Conservation (phyloP, 2,329 filamentous ascomycete genomes). For the Rhynchosporium graminicola region DNA sequence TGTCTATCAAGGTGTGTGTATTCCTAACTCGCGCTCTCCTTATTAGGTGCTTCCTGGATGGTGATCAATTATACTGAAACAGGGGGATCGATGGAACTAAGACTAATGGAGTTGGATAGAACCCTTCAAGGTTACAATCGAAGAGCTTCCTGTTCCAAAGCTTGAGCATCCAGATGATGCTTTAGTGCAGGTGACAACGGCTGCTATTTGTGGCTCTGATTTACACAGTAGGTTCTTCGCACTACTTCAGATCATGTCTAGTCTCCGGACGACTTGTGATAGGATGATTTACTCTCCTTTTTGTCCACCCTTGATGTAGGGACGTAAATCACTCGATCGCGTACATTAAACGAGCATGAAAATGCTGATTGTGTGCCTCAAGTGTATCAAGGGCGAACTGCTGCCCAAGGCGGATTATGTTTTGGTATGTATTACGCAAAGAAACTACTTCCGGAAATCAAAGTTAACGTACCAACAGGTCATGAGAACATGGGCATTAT, state of each 20-base stretch:
- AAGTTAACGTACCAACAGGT: slow-evolving; percentile 61
- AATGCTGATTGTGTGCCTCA: neutral
- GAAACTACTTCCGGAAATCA: slow-evolving; percentile 42
- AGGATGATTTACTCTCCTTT: neutral
- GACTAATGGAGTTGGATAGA: slow-evolving; percentile 24
- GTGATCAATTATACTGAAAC: neutral
- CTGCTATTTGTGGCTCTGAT: slow-evolving; percentile 31
- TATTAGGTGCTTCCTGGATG: neutral
- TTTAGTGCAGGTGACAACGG: slow-evolving; percentile 49
- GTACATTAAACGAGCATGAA: neutral
- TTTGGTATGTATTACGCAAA: slow-evolving; percentile 49
- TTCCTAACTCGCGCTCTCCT: neutral
- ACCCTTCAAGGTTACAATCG: slow-evolving; percentile 53
- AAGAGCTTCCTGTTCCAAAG: slow-evolving; percentile 58
- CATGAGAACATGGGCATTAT: slow-evolving; percentile 86
- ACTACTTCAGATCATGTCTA: neutral
- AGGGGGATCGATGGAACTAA: slow-evolving; percentile 1
- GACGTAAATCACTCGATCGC: no score
- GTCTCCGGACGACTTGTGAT: neutral
- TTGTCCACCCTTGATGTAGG: neutral
- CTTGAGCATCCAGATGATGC: slow-evolving; percentile 53
- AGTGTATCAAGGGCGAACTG: slow-evolving; percentile 67
- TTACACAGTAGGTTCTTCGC: slow-evolving; percentile 39
- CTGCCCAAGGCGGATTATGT: slow-evolving; percentile 61
- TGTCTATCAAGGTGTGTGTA: slow-evolving; percentile 30